phyloP scores from a whole-genome alignment of 2,329 filamentous ascomycete genomes.

The Xylaria sp. region DNA sequence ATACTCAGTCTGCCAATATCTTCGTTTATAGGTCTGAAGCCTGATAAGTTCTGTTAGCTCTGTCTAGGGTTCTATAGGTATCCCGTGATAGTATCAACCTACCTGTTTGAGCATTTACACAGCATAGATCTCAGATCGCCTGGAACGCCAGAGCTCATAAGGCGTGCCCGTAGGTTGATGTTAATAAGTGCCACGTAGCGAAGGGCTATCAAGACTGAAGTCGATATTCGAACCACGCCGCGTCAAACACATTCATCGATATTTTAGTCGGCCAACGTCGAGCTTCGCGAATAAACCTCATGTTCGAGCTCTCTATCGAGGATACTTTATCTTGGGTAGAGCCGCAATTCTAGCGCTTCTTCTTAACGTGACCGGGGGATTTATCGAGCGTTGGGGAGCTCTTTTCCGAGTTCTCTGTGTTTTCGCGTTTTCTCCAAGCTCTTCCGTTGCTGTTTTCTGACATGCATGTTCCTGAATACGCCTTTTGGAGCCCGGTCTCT shows the following conservation, averaged over 20 bases:
- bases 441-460: background rate
- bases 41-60: background rate
- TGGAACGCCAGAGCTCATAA: background rate
- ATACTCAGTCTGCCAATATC: background rate
- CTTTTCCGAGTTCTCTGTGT: background rate
- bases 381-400: background rate
- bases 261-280: too few species aligned
- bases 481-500: background rate
- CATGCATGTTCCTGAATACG: background rate
- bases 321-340: background rate
- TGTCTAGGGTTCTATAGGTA: background rate
- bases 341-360: conserved; percentile 10
- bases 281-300: background rate
- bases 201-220: background rate
- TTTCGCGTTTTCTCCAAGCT: too few species aligned
- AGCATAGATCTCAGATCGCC: background rate
- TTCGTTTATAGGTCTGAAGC: background rate
- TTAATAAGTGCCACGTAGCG: too few species aligned
- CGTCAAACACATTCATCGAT: too few species aligned
- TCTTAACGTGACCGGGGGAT: background rate
- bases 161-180: too few species aligned
- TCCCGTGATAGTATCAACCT: background rate
- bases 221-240: background rate
- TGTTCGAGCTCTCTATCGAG: background rate
- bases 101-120: background rate